Evolutionary conservation across 1,284 basidiomycete species (phyloP).

Genomic region (Ganoderma sp.): DNA sequence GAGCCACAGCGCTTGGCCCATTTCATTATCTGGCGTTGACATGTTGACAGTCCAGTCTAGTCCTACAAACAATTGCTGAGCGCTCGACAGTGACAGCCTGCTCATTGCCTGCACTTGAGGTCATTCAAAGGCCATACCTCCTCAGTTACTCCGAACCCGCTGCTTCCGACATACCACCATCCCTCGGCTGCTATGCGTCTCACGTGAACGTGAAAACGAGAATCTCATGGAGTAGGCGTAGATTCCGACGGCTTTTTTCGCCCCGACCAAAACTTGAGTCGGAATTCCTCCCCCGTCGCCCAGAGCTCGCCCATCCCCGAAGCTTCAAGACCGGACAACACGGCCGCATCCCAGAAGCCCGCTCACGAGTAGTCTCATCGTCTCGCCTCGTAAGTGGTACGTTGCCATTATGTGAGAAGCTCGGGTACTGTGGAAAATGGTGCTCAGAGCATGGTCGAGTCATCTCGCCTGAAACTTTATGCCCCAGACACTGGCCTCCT

Average conservation of each 20-base stretch:
- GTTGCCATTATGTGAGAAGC: constrained; percentile 6
- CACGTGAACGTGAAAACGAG: constrained; percentile 4
- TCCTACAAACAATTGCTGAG: too few species aligned
- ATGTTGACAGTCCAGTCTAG: neutral
- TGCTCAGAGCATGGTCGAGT: constrained; percentile 22
- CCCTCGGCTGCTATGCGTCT: neutral
- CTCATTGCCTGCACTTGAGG: neutral
- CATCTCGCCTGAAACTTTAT: constrained; percentile 26
- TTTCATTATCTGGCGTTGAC: neutral
- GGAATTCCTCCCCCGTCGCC: constrained; percentile 23
- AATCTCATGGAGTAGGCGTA: neutral
- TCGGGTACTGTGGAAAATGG: neutral
- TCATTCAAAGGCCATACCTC: neutral
- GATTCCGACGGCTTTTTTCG: neutral
- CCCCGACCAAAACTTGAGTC: constrained; percentile 10
- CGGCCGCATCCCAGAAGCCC: constrained; percentile 12
- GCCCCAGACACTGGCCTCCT: constrained; percentile 7
- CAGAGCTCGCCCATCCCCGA: constrained; percentile 1
- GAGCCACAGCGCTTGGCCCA: neutral
- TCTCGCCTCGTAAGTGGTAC: constrained; percentile 14
- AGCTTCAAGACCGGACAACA: neutral
- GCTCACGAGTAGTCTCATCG: constrained; percentile 13
- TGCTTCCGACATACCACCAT: constrained; percentile 1
- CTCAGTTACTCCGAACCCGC: neutral
- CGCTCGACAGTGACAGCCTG: neutral